Conservation (phyloP, 176 grass and related monocot genomes). For the Zoysia japonica region DNA sequence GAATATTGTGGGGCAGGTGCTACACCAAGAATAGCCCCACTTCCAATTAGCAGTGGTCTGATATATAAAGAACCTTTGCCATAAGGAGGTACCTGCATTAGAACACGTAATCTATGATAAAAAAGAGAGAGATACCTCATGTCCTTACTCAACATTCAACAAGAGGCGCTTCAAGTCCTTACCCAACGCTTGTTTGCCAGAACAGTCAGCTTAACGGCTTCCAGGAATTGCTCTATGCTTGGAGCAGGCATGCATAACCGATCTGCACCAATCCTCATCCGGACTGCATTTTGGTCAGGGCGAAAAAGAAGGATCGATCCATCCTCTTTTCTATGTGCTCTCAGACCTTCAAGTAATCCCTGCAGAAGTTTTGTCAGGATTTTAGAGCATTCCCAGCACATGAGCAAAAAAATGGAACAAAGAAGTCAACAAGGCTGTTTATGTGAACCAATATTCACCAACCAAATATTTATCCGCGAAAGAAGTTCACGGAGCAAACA, state of each 20-base stretch:
- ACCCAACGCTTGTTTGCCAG: conserved; percentile 90
- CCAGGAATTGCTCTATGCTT: conserved; percentile 71
- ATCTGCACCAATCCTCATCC: conserved; percentile 70
- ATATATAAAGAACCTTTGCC: conserved; percentile 94
- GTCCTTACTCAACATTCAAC: conserved; percentile 10
- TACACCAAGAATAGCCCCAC: conserved; percentile 75
- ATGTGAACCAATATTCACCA: not conserved
- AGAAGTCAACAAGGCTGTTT: not conserved
- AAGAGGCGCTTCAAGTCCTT: conserved; percentile 17
- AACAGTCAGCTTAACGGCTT: conserved; percentile 74
- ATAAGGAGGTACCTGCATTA: conserved; percentile 65
- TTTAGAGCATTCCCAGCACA: conserved; percentile 19
- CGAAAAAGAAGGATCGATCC: conserved; percentile 78
- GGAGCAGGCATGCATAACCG: conserved; percentile 87
- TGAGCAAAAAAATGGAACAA: conserved; percentile 16
- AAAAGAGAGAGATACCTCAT: not conserved
- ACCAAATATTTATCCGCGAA: conserved; percentile 16
- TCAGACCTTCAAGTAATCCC: conserved; percentile 89
- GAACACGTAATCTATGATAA: conserved; percentile 27
- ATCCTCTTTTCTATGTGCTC: conserved; percentile 77
- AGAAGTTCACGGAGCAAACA: conserved; percentile 3
- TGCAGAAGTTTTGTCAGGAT: conserved; percentile 23
- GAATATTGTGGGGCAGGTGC: conserved; percentile 82
- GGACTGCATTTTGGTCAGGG: conserved; percentile 68
- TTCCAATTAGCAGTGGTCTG: conserved; percentile 81